Evolutionary conservation across 345 rosid genomes (phyloP).

Genomic region (Citrus reticulata): DNA sequence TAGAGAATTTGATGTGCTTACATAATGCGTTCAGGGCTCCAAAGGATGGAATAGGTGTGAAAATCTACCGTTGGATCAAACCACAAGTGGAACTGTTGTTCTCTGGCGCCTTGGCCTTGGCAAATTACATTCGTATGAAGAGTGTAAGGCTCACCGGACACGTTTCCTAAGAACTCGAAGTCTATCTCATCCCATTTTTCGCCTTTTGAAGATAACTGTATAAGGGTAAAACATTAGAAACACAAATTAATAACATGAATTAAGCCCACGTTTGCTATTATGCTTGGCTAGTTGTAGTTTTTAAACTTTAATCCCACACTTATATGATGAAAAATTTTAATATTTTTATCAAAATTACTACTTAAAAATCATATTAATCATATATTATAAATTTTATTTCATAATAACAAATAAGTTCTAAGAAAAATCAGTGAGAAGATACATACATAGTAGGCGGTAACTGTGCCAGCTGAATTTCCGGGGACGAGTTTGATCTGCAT

Average conservation of each 20-base stretch:
- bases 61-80: constrained; percentile 64
- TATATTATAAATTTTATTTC: too few species aligned
- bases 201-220: constrained; percentile 56
- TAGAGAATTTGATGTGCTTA: constrained; percentile 20
- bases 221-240: neutral
- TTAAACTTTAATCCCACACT: too few species aligned
- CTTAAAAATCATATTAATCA: too few species aligned
- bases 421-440: neutral
- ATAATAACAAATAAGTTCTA: too few species aligned
- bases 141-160: constrained; percentile 57
- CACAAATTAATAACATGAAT: neutral
- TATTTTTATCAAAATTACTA: too few species aligned
- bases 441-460: constrained; percentile 37
- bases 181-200: constrained; percentile 66
- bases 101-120: constrained; percentile 67
- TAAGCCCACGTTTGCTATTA: too few species aligned
- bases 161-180: constrained; percentile 73
- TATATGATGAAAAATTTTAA: too few species aligned
- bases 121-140: constrained; percentile 63
- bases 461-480: constrained; percentile 46
- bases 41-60: constrained; percentile 67
- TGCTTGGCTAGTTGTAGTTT: too few species aligned
- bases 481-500: constrained; percentile 38
- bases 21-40: constrained; percentile 59
- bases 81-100: constrained; percentile 77